These are phyloP conservation scores for Phaffomyces opuntiae DNA, from an alignment of 805 yeast genomes.

Conservation along the genomic window DNA sequence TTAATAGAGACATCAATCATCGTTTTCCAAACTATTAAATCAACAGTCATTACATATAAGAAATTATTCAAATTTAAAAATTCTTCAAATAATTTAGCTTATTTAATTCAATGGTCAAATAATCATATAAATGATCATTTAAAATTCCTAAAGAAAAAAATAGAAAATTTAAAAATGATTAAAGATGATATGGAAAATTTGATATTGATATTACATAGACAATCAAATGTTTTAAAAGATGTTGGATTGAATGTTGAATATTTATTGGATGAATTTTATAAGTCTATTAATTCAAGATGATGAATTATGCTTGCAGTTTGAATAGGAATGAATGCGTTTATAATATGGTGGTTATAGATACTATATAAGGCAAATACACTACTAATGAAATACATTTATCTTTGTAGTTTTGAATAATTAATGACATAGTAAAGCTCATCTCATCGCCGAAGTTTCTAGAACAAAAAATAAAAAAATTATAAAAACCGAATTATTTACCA, in stretches of 20 bases:
- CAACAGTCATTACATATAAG: constrained; percentile 49
- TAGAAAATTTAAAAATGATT: constrained; percentile 52
- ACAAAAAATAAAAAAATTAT: neutral
- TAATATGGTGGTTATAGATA: no score
- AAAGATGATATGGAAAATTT: constrained; percentile 50
- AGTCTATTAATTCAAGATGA: constrained; percentile 13
- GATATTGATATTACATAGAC: constrained; percentile 45
- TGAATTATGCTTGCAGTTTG: no score
- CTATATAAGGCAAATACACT: no score
- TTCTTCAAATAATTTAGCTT: constrained; percentile 1
- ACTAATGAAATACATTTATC: no score
- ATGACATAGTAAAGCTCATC: no score
- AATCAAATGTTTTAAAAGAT: constrained; percentile 52
- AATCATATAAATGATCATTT: constrained; percentile 56
- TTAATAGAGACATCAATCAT: constrained; percentile 57
- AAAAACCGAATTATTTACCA: no score
- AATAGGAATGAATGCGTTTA: no score
- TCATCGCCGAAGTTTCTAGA: constrained; percentile 1
- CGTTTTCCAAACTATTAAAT: constrained; percentile 51
- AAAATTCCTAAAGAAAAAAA: constrained; percentile 54
- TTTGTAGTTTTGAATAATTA: no score
- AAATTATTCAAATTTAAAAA: constrained; percentile 38
- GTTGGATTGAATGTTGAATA: constrained; percentile 65
- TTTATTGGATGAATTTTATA: constrained; percentile 20
- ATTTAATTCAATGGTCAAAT: constrained; percentile 51